Base-by-base conservation (phyloP, 768 basidiomycete species). In the Rossbeevera mucosa region DNA sequence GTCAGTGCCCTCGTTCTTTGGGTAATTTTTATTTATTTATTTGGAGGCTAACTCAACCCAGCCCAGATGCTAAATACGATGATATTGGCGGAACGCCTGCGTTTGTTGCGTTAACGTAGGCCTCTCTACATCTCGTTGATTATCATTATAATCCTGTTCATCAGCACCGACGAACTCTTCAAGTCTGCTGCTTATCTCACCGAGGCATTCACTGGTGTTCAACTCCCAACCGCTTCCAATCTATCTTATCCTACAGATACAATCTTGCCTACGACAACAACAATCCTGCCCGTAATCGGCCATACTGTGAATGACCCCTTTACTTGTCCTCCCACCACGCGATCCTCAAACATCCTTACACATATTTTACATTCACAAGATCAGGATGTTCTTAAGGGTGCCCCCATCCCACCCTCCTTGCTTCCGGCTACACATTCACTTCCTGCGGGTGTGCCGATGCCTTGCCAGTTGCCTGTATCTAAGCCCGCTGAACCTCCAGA, bases 141-240 rank as follows among this genome's bases (percentile, higher is more conserved):
- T 30, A 14, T 51, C 20, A 25, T 49, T 43, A n/a, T n/a, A n/a
- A n/a, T n/a, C 47, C 21, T 31, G 9, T 28, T 30, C 14, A 40
- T 11, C 54, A 90, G 88, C 56, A 77, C 85, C 6, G 88, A 91
- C 60, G 88, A 91, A 61, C 77, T 89, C 36, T 80, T 82, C 72
- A 90, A 90, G 67, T 77, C 86, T 1, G 80, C 86, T 11, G 82
- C 84, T 6, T 89, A 86, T 59, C 76, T 91, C 51, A 85, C 88
- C 0, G 88, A 91, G 61, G 77, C 82, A 12, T 82, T 81, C 24
- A 70, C 64, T 26, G 66, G 68, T 14, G 59, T 60, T n/a, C 66
- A 60, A 18, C 54, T 65, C 7, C 59, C 61, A 36, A n/a, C 46
- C 21, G 18, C 41, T 40, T 7, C 51, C 38, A 51, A 31, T 18